Percentiles rank a stretch among this genome's conserved stretches.
These are phyloP conservation scores for Ottelia alismoides DNA, from an alignment of 106 monocot genomes.

Conservation along the genomic window DNA sequence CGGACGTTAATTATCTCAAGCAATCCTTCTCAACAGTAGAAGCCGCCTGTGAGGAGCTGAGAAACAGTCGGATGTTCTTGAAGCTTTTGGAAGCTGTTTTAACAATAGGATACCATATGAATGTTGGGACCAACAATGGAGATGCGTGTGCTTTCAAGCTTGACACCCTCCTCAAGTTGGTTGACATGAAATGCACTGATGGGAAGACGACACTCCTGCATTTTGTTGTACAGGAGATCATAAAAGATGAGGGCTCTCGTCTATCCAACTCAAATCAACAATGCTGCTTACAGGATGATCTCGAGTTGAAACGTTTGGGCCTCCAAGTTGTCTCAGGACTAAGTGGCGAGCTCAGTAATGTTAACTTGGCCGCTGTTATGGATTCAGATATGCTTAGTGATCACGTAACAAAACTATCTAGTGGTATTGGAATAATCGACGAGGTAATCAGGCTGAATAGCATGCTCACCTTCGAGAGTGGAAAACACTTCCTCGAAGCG, in stretches of 20 bases:
- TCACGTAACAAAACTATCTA: conserved; percentile 58
- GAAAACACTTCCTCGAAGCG: conserved; percentile 21
- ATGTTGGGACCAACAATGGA: conserved; percentile 89
- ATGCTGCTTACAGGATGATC: conserved; percentile 28
- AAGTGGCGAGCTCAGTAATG: conserved; percentile 50
- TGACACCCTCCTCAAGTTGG: conserved; percentile 85
- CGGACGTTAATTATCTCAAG: conserved; percentile 73
- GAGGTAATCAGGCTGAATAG: conserved; percentile 34
- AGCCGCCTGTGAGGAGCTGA: conserved; percentile 89
- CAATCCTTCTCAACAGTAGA: conserved; percentile 84
- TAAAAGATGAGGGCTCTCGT: conserved; percentile 57
- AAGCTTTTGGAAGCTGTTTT: conserved; percentile 89
- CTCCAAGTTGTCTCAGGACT: conserved; percentile 57
- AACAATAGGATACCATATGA: conserved; percentile 93
- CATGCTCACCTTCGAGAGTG: not conserved
- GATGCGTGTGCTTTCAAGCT: conserved; percentile 90
- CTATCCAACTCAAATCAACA: conserved; percentile 10
- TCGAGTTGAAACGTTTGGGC: conserved; percentile 35
- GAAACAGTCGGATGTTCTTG: conserved; percentile 71
- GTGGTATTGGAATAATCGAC: conserved; percentile 39
- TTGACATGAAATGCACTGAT: conserved; percentile 78
- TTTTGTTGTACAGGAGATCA: conserved; percentile 88
- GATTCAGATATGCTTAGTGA: conserved; percentile 70
- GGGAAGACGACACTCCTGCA: conserved; percentile 90
- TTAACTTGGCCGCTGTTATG: conserved; percentile 82